Conservation (phyloP, 352 stramenopile species). For the Phytophthora hybrid region DNA sequence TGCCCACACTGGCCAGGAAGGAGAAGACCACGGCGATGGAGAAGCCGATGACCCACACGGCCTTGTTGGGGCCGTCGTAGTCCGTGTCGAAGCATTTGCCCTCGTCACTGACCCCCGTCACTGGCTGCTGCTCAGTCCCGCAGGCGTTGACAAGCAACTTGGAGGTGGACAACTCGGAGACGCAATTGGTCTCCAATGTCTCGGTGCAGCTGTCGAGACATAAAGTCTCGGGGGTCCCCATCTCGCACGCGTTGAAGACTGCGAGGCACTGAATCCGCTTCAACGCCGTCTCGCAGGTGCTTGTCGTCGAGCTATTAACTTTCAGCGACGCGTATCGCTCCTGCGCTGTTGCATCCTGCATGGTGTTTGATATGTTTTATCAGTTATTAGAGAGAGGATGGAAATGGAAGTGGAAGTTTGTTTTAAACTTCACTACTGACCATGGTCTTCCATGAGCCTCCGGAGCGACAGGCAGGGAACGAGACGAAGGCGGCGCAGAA, state of each 20-base stretch:
- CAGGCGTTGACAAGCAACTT: constrained; percentile 41
- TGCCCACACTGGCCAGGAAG: constrained; percentile 83
- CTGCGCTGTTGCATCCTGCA: constrained; percentile 52
- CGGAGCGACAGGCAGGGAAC: constrained; percentile 67
- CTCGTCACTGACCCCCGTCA: constrained; percentile 49
- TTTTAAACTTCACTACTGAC: constrained; percentile 16
- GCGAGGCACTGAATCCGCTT: constrained; percentile 62
- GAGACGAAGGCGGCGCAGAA: constrained; percentile 63
- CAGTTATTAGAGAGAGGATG: background rate
- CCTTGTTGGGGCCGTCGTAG: constrained; percentile 70
- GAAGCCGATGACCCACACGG: constrained; percentile 84
- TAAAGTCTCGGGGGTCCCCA: constrained; percentile 66
- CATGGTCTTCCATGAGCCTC: constrained; percentile 61
- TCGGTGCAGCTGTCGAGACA: constrained; percentile 59
- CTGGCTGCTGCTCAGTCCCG: constrained; percentile 28
- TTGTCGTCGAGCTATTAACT: constrained; percentile 36
- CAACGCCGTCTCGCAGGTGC: constrained; percentile 45
- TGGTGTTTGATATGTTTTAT: background rate
- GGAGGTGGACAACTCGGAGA: constrained; percentile 15
- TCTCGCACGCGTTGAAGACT: constrained; percentile 76
- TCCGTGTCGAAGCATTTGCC: constrained; percentile 76
- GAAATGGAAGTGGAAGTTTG: background rate
- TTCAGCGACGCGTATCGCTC: constrained; percentile 39
- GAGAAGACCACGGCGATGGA: constrained; percentile 85
- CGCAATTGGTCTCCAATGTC: constrained; percentile 56